A percentile compares a stretch with the other conserved stretches of the same genome.
phyloP scores from a whole-genome alignment of 352 stramenopile species.

The Phytophthora lateralis region DNA sequence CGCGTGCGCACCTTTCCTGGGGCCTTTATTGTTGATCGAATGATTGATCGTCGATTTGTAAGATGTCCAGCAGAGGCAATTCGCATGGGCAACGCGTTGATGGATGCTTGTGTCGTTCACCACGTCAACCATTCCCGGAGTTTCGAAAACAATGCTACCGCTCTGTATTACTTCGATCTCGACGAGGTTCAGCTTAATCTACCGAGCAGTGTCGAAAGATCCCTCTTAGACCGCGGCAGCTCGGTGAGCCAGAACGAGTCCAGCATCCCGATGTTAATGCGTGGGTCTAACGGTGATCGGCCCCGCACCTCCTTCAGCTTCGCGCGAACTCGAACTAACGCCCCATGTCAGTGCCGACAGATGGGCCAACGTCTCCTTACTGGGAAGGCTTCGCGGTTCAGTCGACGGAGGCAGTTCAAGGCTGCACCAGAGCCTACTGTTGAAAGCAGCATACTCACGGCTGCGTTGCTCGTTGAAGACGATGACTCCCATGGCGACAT shows the following conservation, averaged over 20 bases:
- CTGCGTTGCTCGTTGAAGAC: conserved; percentile 23
- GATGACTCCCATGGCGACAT: conserved; percentile 7
- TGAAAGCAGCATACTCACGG: conserved; percentile 19
- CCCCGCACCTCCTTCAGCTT: conserved; percentile 23
- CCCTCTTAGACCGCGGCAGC: conserved; percentile 2
- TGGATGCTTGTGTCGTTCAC: conserved; percentile 63
- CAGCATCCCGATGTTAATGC: conserved; percentile 26
- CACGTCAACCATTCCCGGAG: conserved; percentile 51
- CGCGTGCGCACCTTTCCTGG: conserved; percentile 16
- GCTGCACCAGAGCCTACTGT: conserved; percentile 4
- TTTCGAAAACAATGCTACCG: conserved; percentile 44
- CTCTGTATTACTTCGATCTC: conserved; percentile 48
- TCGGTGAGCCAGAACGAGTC: conserved; percentile 24
- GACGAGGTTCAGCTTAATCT: conserved; percentile 22
- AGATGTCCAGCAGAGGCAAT: conserved; percentile 42
- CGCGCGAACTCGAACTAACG: conserved; percentile 11
- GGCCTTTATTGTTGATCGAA: conserved; percentile 29
- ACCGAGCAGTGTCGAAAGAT: conserved; percentile 25
- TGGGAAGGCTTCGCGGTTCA: conserved; percentile 23
- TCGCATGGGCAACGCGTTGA: conserved; percentile 64
- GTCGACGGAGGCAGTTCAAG: conserved; percentile 14
- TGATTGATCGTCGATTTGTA: conserved; percentile 46
- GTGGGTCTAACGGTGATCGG: conserved; percentile 8
- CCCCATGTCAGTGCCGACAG: conserved; percentile 47
- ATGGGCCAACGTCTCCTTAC: conserved; percentile 48